Conservation (phyloP, 2,329 filamentous ascomycete species). For the Fusarium sp. region DNA sequence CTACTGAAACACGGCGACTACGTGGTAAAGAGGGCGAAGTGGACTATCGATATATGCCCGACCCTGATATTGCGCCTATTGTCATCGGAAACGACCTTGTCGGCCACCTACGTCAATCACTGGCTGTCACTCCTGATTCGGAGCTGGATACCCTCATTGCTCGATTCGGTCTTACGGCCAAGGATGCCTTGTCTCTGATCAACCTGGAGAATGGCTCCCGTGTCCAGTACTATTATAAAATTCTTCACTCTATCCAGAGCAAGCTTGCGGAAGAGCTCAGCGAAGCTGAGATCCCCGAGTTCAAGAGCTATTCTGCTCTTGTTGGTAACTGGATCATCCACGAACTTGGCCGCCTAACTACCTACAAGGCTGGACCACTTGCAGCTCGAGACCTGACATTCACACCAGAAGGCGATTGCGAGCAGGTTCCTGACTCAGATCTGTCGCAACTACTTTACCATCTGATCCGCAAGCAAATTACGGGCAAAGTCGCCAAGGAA, state of each 20-base stretch:
- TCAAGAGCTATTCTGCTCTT: slow-evolving; percentile 57
- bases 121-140: slow-evolving; percentile 79
- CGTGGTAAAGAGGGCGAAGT: slow-evolving; percentile 96
- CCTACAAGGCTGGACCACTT: slow-evolving; percentile 56
- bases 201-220: slow-evolving; percentile 81
- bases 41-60: slow-evolving; percentile 98
- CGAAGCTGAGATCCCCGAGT: slow-evolving; percentile 34
- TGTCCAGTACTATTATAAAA: slow-evolving; percentile 82
- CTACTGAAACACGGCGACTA: slow-evolving; percentile 81
- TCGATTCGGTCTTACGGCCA: slow-evolving; percentile 75
- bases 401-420: slow-evolving; percentile 59
- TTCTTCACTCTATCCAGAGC: slow-evolving; percentile 62
- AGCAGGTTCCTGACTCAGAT: slow-evolving; percentile 57
- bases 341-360: slow-evolving; percentile 76
- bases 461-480: slow-evolving; percentile 62
- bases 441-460: slow-evolving; percentile 64
- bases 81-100: slow-evolving; percentile 79
- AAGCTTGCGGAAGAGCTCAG: slow-evolving; percentile 40
- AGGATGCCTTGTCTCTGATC: slow-evolving; percentile 86
- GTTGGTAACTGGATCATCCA: slow-evolving; percentile 78
- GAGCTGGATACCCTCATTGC: slow-evolving; percentile 71
- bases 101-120: slow-evolving; percentile 66
- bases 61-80: slow-evolving; percentile 87
- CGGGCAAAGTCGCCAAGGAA: slow-evolving; percentile 68
- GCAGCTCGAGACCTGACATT: slow-evolving; percentile 51